Base-by-base conservation (phyloP, 2,329 filamentous ascomycete genomes). In the Fusarium miscanthi region DNA sequence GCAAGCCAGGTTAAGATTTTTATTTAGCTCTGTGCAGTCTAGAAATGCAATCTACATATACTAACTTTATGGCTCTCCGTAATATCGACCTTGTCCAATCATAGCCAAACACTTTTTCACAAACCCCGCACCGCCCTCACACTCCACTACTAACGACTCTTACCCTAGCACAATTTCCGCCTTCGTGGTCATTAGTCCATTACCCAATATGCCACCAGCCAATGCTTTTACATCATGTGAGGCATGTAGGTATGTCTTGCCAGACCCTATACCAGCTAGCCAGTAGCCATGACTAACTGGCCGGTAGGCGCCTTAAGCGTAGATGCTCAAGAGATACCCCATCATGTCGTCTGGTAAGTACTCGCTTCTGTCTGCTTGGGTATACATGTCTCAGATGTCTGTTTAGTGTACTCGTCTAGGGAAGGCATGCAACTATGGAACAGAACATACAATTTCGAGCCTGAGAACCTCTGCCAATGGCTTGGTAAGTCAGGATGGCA, bases 281-380 rank as follows among this genome's bases (percentile, higher is more conserved):
- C 35, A 48, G 30, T n/a, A 49, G 27, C 8, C 31, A 31, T 6
- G 16, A 17, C 27, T 53, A 6, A 61, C 21, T 30, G 2, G 8
- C 12, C 9, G 1, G 5, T 6, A 57, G 49, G 9, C 58, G 58
- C 3, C 58, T 57, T 0, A 61, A 61, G 30, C 58, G 58, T 10
- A 61, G 9, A 25, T 61, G 58, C 21, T 61, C 58, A 37, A n/a
- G 9, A 16, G 58, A 61, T 30, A 42, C 35, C 8, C 58, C 58
- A 2, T 60, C 48, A 19, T 60, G 58, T 2, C 58, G 35, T 17
- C 49, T 60, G 10, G 58, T 56, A 2, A 42, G 38, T 17, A 31
- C 33, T 2, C 2, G 23, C 16, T 5, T 19, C 6, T 12, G 3
- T 37, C 17, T 0, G 2, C 2, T 21, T 6, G 0, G 6, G 2